These are phyloP conservation scores for Paracorniculantispora psalliotae DNA, from an alignment of 2,329 filamentous ascomycete species.

Conservation along the genomic window DNA sequence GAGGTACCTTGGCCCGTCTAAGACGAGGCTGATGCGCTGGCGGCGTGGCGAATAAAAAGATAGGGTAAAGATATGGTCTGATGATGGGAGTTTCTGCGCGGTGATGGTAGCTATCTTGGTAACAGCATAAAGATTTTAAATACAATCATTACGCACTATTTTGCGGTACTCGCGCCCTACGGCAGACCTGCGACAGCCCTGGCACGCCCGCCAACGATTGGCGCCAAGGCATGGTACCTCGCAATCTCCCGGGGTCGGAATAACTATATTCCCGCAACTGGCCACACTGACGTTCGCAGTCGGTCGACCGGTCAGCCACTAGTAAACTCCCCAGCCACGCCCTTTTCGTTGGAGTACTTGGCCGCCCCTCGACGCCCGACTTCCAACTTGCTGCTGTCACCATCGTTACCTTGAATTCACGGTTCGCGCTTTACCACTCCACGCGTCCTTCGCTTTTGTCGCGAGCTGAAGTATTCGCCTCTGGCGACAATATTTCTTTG, in stretches of 20 bases:
- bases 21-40: background rate
- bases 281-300: constrained; percentile 11
- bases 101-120: too few relatives aligned
- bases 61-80: too few relatives aligned
- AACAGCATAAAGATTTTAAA: too few relatives aligned
- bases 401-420: constrained; percentile 19
- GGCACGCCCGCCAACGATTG: background rate
- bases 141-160: background rate
- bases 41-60: too few relatives aligned
- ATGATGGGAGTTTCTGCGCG: too few relatives aligned
- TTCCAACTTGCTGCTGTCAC: constrained; percentile 16
- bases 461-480: constrained; percentile 20
- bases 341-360: constrained; percentile 30
- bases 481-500: constrained; percentile 19
- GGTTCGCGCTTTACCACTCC: constrained; percentile 17
- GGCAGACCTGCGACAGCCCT: background rate
- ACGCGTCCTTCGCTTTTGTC: constrained; percentile 21
- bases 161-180: background rate
- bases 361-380: constrained; percentile 25
- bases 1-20: background rate
- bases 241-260: constrained; percentile 1
- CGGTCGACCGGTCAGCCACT: constrained; percentile 11
- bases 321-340: constrained; percentile 33
- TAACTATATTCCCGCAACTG: background rate
- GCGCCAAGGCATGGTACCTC: background rate